Base-by-base conservation (phyloP, 179 eudicot species). In the Silene noctiflora region DNA sequence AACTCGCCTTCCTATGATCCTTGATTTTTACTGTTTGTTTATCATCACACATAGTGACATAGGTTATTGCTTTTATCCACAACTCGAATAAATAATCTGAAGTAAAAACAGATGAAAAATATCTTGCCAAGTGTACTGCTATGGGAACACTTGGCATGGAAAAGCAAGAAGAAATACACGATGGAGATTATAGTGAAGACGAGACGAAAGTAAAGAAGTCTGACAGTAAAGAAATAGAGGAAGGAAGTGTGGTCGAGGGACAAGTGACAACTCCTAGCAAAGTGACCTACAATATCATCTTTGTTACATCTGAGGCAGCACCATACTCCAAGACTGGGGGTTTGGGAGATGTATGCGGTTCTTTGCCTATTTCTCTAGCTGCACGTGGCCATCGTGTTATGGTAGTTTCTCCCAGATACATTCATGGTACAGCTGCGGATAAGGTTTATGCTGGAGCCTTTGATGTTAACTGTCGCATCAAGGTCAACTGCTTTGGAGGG, bases 301-400 rank as follows among this genome's bases (percentile, higher is more conserved):
- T 89, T 76, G 94, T 88, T 61, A 88, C 96, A 67, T 78, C 99
- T 53, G 99, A 96, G 75, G 98, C 89, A 55, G 94, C 97, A 31
- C 99, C 99, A 29, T 96, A 96, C 85, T 96, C 98, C 14, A 96
- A 96, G 84, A 96, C 98, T 4, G 99, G 99, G 67, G 99, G 99
- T 65, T 75, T 96, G 74, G 99, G 97, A 73, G 99, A 96, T 84
- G 99, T 96, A 73, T 93, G 97, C 89, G 99, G 99, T 67, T 96
- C 99, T 73, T 87, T 96, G 78, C 99, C 99, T 39, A 81, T 91
- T 76, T 87, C 97, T 69, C 81, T 96, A 20, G 99, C 99, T 75
- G 89, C 83, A 17, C 91, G 96, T 59, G 99, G 99, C n/a, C 99
- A 96, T 73, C 97, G 98, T 76, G 98, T 93, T 13, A 96, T 96